Evolutionary conservation across 345 rosid species (phyloP).

Genomic region (Syzygium aromaticum): DNA sequence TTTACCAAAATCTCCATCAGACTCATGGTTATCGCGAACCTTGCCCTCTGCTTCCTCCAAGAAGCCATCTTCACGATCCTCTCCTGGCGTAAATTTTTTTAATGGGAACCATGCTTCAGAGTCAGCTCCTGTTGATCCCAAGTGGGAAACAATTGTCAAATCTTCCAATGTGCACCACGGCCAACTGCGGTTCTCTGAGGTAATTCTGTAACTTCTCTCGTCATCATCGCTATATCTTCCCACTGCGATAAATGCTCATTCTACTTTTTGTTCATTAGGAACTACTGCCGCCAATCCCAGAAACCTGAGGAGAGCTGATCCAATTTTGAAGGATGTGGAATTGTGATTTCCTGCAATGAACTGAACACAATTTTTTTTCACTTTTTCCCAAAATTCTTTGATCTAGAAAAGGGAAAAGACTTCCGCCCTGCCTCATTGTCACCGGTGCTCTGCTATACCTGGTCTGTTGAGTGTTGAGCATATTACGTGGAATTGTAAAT

Average conservation of each 20-base stretch:
- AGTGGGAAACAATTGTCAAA: slow-evolving; percentile 81
- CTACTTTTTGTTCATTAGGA: neutral
- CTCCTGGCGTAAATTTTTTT: slow-evolving; percentile 12
- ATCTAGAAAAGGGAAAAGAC: neutral
- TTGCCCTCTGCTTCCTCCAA: slow-evolving; percentile 47
- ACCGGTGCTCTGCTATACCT: neutral
- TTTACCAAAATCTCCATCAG: slow-evolving; percentile 79
- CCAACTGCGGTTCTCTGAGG: slow-evolving; percentile 54
- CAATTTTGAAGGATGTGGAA: neutral
- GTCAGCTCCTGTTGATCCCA: slow-evolving; percentile 18
- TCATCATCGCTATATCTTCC: neutral
- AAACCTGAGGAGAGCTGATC: neutral
- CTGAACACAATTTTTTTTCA: neutral
- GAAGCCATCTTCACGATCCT: slow-evolving; percentile 29
- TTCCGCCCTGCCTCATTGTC: neutral
- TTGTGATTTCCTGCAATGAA: neutral
- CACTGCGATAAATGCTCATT: neutral
- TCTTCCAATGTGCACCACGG: slow-evolving; percentile 43
- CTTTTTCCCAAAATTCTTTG: neutral
- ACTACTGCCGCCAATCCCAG: slow-evolving; percentile 6
- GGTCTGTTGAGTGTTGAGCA: neutral
- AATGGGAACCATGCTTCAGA: slow-evolving; percentile 20
- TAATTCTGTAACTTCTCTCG: slow-evolving; percentile 5
- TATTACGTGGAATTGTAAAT: neutral
- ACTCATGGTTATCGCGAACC: slow-evolving; percentile 78